These are phyloP conservation scores for Mimosa pudica DNA, from an alignment of 306 rosid genomes.

Conservation along the genomic window DNA sequence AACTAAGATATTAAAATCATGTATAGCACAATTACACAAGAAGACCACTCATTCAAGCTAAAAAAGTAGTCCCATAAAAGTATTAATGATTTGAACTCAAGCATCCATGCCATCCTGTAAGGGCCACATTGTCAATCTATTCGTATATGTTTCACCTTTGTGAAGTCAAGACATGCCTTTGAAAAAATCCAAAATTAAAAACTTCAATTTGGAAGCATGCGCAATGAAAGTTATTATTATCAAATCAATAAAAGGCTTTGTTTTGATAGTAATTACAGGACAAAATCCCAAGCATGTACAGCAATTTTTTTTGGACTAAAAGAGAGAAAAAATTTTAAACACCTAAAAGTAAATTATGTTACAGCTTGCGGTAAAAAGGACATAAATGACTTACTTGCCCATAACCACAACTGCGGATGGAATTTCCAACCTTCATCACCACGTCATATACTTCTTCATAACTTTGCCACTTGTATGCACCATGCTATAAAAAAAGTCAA, in stretches of 20 bases:
- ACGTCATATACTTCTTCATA: conserved; percentile 71
- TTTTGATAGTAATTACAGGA: background rate
- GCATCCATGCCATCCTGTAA: conserved; percentile 1
- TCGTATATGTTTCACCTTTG: conserved; percentile 17
- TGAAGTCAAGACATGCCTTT: conserved; percentile 29
- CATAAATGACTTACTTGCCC: conserved; percentile 57
- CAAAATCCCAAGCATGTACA: background rate
- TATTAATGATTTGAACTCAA: conserved; percentile 21
- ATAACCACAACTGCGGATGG: conserved; percentile 70
- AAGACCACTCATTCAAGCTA: conserved; percentile 5
- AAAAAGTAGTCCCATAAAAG: background rate
- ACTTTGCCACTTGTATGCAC: conserved; percentile 75
- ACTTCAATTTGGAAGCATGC: conserved; percentile 13
- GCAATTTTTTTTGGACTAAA: conserved; percentile 11
- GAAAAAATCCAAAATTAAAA: background rate
- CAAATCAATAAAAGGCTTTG: background rate
- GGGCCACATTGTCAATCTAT: background rate
- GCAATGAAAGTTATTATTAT: conserved; percentile 3
- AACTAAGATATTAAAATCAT: conserved; percentile 19
- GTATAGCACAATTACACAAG: conserved; percentile 12
- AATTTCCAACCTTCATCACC: conserved; percentile 79
- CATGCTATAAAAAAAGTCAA: conserved; percentile 54
- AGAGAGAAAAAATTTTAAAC: conserved; percentile 2
- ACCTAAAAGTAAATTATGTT: conserved; percentile 1
- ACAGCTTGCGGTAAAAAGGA: conserved; percentile 14